Conservation (phyloP, 1,284 basidiomycete species). For the Macrocystidia cucumis region DNA sequence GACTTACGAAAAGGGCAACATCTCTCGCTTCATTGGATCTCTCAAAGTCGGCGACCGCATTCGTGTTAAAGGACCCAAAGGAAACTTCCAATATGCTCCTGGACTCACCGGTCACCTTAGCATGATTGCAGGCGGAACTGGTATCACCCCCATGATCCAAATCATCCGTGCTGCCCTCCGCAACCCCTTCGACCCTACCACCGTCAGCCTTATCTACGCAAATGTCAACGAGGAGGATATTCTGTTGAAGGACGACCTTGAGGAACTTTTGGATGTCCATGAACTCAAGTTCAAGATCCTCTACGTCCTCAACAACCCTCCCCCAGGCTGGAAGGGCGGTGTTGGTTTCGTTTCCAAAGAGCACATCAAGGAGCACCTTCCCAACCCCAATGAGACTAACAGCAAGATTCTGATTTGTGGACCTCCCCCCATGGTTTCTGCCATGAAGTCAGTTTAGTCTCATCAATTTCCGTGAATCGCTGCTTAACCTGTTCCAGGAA, state of each 20-base stretch:
- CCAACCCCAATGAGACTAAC: conserved; percentile 45
- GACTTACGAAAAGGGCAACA: conserved; percentile 96
- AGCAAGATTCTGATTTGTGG: conserved; percentile 88
- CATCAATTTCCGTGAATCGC: conserved; percentile 8
- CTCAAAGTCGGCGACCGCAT: conserved; percentile 84
- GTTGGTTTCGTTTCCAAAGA: conserved; percentile 92
- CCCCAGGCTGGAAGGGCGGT: conserved; percentile 80
- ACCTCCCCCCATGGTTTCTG: conserved; percentile 93
- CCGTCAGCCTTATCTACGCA: conserved; percentile 87
- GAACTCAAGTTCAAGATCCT: conserved; percentile 72
- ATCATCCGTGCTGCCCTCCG: conserved; percentile 88
- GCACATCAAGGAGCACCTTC: conserved; percentile 79
- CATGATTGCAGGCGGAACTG: conserved; percentile 96
- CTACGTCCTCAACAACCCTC: conserved; percentile 94
- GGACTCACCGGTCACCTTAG: conserved; percentile 70
- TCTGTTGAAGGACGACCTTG: conserved; percentile 82
- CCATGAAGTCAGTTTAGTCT: conserved; percentile 78
- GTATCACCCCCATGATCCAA: conserved; percentile 98
- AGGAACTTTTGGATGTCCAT: conserved; percentile 67
- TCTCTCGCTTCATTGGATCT: conserved; percentile 78
- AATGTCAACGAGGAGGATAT: conserved; percentile 90
- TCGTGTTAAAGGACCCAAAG: conserved; percentile 92
- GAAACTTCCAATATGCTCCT: conserved; percentile 81
- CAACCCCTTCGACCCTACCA: conserved; percentile 80
- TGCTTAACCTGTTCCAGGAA: conserved; percentile 42